Base-by-base conservation (phyloP, 2,329 filamentous ascomycete species). In the Fusarium poae region DNA sequence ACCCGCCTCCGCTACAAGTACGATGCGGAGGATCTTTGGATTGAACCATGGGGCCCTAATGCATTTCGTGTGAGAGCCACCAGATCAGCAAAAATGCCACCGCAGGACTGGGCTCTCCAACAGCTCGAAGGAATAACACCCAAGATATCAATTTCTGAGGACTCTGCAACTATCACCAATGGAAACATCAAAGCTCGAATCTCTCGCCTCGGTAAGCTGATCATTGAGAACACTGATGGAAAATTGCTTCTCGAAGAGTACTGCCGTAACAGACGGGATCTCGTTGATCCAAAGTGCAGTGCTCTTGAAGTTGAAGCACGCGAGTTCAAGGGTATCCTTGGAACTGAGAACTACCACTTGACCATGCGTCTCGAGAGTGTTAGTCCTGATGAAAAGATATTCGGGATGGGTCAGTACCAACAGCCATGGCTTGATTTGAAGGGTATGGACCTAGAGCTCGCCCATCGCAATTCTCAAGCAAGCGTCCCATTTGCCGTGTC, bases 351-450 rank as follows among this genome's bases (percentile, higher is more conserved):
- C 56, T 89, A 86, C 71, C 83, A 87, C 53, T 77, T 90, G 11
- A 89, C 86, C 0, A 79, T 84, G 67, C 82, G 89, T 0, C 83
- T 91, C 54, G 88, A 91, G 73, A 85, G 84, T 2, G 73, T 86
- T 53, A 76, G 84, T 54, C 76, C 78, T 0, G 78, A 84, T 20
- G 89, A 91, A 74, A 86, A 84, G 72, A 85, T 91, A n/a, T 91
- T 83, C 70, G 89, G 89, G 21, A 91, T 91, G 88, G 89, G 89
- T 0, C 89, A 91, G 76, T 91, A 91, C 62, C 89, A 91, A 71
- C 88, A 91, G 68, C 85, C 86, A 0, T 83, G 81, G 52, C 79
- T 91, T n/a, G 82, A 91, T 72, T 80, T 91, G 49, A 91, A 90
- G 68, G 89, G 89, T 0, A 73, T 80, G 0, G 88, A 91, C 58